These are phyloP conservation scores for Candida ipomoeae DNA, from an alignment of 805 yeast species.

Conservation along the genomic window DNA sequence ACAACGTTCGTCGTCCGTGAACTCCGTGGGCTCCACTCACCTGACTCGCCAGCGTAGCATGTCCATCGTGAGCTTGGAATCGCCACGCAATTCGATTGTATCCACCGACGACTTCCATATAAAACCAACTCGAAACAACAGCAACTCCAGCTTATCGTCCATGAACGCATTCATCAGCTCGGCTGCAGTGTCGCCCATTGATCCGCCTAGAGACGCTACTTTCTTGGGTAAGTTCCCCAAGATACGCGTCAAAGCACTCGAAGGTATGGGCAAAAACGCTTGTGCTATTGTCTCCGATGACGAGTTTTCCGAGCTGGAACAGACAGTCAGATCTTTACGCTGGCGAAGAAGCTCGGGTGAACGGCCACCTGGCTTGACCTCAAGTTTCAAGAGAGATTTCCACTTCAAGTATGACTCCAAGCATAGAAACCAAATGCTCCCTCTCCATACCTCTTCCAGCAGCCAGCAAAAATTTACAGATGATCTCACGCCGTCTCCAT, in stretches of 20 bases:
- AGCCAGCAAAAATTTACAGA: constrained; percentile 6
- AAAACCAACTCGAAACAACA: constrained; percentile 32
- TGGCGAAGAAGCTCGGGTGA: constrained; percentile 19
- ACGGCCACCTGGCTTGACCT: constrained; percentile 11
- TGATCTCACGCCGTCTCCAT: constrained; percentile 26
- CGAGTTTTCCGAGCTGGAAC: constrained; percentile 30
- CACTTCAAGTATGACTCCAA: constrained; percentile 15
- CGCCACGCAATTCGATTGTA: constrained; percentile 39
- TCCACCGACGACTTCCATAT: constrained; percentile 32
- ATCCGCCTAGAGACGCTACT: constrained; percentile 5
- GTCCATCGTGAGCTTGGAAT: constrained; percentile 35
- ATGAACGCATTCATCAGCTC: constrained; percentile 6
- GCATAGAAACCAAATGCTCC: constrained; percentile 3
- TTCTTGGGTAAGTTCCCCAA: constrained; percentile 5
- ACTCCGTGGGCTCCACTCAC: constrained; percentile 27
- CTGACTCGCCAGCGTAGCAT: constrained; percentile 28
- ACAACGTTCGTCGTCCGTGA: constrained; percentile 33
- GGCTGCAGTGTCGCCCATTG: constrained; percentile 11
- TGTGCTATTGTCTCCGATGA: constrained; percentile 33
- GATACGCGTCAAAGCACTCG: not conserved
- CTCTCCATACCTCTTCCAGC: not conserved
- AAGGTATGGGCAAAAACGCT: constrained; percentile 9
- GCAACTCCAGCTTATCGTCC: constrained; percentile 23
- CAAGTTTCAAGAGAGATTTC: constrained; percentile 16
- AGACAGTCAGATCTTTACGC: constrained; percentile 6